phyloP scores from a whole-genome alignment of 805 yeast genomes.

The Kockiozyma suomiensis region DNA sequence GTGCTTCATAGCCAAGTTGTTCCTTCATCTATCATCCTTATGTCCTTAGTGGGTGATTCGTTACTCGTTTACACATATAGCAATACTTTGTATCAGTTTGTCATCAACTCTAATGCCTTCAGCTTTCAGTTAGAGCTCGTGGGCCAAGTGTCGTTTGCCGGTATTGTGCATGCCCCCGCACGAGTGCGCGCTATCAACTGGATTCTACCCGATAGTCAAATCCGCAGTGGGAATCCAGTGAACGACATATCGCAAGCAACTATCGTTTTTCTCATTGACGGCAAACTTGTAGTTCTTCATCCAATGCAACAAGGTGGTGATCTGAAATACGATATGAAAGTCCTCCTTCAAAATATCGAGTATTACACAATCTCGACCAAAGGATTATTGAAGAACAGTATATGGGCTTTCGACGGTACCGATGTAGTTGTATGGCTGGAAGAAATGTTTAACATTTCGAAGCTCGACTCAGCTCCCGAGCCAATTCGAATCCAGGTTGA shows the following conservation, averaged over 20 bases:
- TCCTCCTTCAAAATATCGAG: constrained; percentile 45
- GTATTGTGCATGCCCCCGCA: constrained; percentile 46
- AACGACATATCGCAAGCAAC: constrained; percentile 35
- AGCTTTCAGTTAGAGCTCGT: constrained; percentile 38
- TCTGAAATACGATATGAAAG: constrained; percentile 35
- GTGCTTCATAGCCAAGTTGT: constrained; percentile 40
- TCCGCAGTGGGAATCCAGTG: constrained; percentile 31
- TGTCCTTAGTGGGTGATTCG: constrained; percentile 39
- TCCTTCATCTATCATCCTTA: constrained; percentile 40
- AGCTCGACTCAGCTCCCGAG: constrained; percentile 16
- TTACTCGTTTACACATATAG: constrained; percentile 44
- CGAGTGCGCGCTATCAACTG: constrained; percentile 44
- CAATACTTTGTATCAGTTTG: constrained; percentile 41
- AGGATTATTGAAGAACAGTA: constrained; percentile 36
- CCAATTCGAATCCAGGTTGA: constrained; percentile 43
- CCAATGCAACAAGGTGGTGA: constrained; percentile 27
- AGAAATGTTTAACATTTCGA: constrained; percentile 14
- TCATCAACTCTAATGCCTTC: constrained; percentile 30
- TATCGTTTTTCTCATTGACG: constrained; percentile 44
- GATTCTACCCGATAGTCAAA: constrained; percentile 36
- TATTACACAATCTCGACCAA: constrained; percentile 39
- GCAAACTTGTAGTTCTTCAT: constrained; percentile 41
- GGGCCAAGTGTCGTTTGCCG: constrained; percentile 43
- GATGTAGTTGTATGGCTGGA: constrained; percentile 37
- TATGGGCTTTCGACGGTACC: constrained; percentile 50